Conservation (phyloP, 2,329 filamentous ascomycete genomes). For the Aspergillus arachidicola region DNA sequence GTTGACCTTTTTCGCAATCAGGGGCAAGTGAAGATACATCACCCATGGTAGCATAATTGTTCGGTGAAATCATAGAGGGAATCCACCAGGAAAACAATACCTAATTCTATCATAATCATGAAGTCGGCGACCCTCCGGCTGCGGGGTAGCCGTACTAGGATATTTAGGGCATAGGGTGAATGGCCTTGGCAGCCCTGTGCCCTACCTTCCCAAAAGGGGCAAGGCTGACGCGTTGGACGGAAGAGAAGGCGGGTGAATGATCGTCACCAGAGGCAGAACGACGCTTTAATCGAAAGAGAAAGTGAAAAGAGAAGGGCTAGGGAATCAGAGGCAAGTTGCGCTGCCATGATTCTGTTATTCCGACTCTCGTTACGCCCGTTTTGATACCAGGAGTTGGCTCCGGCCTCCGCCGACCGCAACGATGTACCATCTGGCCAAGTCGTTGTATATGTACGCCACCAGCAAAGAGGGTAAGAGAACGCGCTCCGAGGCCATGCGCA, state of each 20-base stretch:
- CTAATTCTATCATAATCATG: background rate
- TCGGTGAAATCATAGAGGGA: background rate
- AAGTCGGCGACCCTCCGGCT: background rate
- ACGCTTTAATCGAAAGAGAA: background rate
- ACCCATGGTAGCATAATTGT: background rate
- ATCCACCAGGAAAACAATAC: background rate
- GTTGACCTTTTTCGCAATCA: background rate
- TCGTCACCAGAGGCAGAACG: background rate
- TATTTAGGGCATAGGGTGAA: constrained; percentile 23
- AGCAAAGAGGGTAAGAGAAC: constrained; percentile 80
- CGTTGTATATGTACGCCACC: constrained; percentile 90
- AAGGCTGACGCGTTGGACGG: constrained; percentile 25
- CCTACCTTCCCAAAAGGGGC: constrained; percentile 31
- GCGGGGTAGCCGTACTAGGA: constrained; percentile 12
- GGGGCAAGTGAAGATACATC: background rate
- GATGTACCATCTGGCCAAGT: constrained; percentile 97
- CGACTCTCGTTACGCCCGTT: constrained; percentile 10
- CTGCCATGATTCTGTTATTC: constrained; percentile 26
- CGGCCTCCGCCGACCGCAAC: constrained; percentile 28
- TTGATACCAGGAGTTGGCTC: constrained; percentile 22
- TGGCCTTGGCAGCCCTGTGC: constrained; percentile 22
- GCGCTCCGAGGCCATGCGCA: background rate
- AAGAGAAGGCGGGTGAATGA: background rate
- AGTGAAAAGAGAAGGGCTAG: background rate
- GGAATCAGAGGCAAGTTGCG: constrained; percentile 5